These are phyloP conservation scores for Podospora didyma DNA, from an alignment of 495 filamentous ascomycete genomes.

Conservation along the genomic window DNA sequence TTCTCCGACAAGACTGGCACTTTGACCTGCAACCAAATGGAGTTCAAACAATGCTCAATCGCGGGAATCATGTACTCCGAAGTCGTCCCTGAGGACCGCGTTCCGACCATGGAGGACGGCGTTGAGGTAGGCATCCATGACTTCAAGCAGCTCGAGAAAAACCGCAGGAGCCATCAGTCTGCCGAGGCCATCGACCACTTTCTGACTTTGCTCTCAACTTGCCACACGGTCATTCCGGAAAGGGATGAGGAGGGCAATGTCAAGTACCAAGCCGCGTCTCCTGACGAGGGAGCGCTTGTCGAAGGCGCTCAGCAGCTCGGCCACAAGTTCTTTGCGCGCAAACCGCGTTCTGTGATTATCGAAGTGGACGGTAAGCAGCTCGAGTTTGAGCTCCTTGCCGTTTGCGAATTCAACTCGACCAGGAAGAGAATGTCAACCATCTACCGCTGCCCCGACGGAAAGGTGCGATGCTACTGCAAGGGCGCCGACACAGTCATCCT, in stretches of 20 bases:
- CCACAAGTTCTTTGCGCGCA: conserved; percentile 86
- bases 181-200: conserved; percentile 81
- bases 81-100: conserved; percentile 86
- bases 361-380: conserved; percentile 63
- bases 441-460: conserved; percentile 93
- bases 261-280: conserved; percentile 97
- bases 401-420: conserved; percentile 98
- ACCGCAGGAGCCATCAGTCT: conserved; percentile 64
- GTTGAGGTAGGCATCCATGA: conserved; percentile 80
- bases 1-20: conserved; percentile 99
- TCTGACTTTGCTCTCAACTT: conserved; percentile 80
- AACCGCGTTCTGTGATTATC: conserved; percentile 80
- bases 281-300: conserved; percentile 94
- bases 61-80: conserved; percentile 91
- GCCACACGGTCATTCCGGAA: conserved; percentile 98
- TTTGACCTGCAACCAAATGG: conserved; percentile 99
- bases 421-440: conserved; percentile 98
- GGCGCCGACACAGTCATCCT: conserved; percentile 97
- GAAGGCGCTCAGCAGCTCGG: conserved; percentile 84
- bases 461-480: conserved; percentile 89
- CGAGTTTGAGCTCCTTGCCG: conserved; percentile 89
- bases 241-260: conserved; percentile 70
- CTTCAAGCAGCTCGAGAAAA: conserved; percentile 72
- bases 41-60: conserved; percentile 93
- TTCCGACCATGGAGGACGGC: conserved; percentile 71